A percentile compares a stretch with the other conserved stretches of the same genome.
Evolutionary conservation across 129 eudicot species (phyloP).

Genomic region (Ambrosia trifida): DNA sequence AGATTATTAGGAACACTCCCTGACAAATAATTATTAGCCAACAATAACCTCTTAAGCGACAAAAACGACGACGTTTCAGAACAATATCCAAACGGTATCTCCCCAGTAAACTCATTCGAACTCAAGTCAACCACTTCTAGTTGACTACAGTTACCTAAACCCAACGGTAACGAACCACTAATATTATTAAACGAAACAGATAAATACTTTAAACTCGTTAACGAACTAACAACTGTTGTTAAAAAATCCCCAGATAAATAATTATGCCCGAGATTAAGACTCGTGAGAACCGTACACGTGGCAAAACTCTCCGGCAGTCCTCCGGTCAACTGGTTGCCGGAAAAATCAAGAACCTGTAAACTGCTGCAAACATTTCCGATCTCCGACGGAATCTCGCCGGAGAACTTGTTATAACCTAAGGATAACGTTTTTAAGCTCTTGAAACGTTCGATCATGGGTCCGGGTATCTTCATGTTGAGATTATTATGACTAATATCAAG

Average conservation of each 20-base stretch:
- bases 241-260: constrained; percentile 71
- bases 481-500: constrained; percentile 59
- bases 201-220: constrained; percentile 63
- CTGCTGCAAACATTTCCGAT: constrained; percentile 53
- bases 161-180: constrained; percentile 57
- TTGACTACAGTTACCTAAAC: constrained; percentile 59
- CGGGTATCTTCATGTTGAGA: constrained; percentile 62
- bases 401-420: constrained; percentile 60
- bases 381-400: constrained; percentile 64
- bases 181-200: constrained; percentile 69
- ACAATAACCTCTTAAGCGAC: constrained; percentile 53
- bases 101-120: constrained; percentile 62
- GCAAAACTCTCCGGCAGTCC: constrained; percentile 60
- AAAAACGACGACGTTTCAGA: constrained; percentile 38
- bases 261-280: constrained; percentile 57
- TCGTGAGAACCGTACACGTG: constrained; percentile 54
- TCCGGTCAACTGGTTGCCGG: constrained; percentile 52
- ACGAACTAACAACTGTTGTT: constrained; percentile 52
- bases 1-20: constrained; percentile 61
- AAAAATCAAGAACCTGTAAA: constrained; percentile 72
- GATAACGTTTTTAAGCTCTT: constrained; percentile 49
- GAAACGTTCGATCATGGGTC: constrained; percentile 43
- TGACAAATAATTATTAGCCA: constrained; percentile 57
- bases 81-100: constrained; percentile 68
- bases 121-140: constrained; percentile 79